Evolutionary conservation across 768 basidiomycete species (phyloP), one percentile per base, ranked within the genome.

Genomic region (Collybia nuda): DNA sequence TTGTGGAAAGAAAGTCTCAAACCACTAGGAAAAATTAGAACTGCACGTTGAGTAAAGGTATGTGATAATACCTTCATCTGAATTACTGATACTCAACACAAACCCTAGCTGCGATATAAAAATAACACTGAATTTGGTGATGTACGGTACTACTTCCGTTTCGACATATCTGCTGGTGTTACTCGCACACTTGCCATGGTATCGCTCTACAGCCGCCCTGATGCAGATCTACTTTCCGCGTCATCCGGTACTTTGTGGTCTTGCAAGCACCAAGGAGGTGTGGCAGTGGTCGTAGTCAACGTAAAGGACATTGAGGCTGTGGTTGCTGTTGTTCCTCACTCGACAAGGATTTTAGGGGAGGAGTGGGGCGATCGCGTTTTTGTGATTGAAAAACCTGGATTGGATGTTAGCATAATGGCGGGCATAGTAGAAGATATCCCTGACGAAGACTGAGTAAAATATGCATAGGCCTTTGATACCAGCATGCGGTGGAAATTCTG

Each of bases 311-410:
- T 59, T 19, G 8, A 50, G 50, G 29, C 55, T 5, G 56, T 59
- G 1, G 51, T 59, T 18, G 46, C 42, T 1, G 37, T 57, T 22
- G 48, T 53, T 12, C 55, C 53, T 9, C 55, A 59, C 42, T 56
- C 52, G 0, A 47, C 32, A 6, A 45, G 22, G 12, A 56, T 59
- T 40, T 24, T 59, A 9, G 55, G 55, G 39, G 47, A 22, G 6
- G 29, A 49, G 4, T 56, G 55, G 52, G 24, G 23, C 3, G 48
- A 51, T 24, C 41, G 40, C 3, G 42, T 55, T 0, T 60, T 60
- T 47, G 35, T 60, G 2, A 55, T 56, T 3, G 58, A 59, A 37
- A 54, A 56, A 41, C 58, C 53, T 17, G 58, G 58, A 0, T 38
- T 60, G 6, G 58, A 60, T 45, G 47, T 60, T 18, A 47, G 42